Evolutionary conservation across 2,329 filamentous ascomycete species (phyloP).

Genomic region (Aspergillus terreus): DNA sequence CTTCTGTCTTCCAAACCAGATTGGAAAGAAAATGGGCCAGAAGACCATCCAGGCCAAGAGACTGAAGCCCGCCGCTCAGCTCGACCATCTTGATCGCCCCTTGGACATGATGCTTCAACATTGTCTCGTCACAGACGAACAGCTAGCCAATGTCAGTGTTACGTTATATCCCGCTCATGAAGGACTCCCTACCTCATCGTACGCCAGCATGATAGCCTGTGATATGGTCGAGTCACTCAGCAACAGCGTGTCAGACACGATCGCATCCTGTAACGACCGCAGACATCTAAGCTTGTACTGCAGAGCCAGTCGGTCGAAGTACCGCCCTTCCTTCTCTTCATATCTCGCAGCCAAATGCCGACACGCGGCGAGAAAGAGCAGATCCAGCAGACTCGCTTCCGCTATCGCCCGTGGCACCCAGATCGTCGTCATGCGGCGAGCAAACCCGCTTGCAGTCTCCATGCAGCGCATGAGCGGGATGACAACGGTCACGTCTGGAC

Average conservation of each 20-base stretch:
- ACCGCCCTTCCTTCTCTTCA: not conserved
- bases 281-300: not conserved
- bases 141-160: not conserved
- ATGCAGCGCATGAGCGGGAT: not conserved
- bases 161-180: too few species aligned
- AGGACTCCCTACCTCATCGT: constrained; percentile 14
- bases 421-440: not conserved
- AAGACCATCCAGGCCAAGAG: not conserved
- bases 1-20: not conserved
- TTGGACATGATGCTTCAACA: not conserved
- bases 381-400: constrained; percentile 12
- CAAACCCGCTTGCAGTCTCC: not conserved
- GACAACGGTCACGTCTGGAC: not conserved
- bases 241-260: not conserved
- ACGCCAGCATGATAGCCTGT: constrained; percentile 19
- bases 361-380: constrained; percentile 14
- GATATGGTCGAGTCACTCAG: constrained; percentile 15
- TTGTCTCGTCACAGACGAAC: not conserved
- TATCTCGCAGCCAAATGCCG: constrained; percentile 12
- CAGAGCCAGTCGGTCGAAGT: not conserved
- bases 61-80: not conserved
- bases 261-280: not conserved
- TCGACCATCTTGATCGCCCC: not conserved
- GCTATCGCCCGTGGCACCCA: constrained; percentile 4
- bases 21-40: not conserved